Conservation (phyloP, 371 early-diverging fungal species). For the Rhizopus sp. region DNA sequence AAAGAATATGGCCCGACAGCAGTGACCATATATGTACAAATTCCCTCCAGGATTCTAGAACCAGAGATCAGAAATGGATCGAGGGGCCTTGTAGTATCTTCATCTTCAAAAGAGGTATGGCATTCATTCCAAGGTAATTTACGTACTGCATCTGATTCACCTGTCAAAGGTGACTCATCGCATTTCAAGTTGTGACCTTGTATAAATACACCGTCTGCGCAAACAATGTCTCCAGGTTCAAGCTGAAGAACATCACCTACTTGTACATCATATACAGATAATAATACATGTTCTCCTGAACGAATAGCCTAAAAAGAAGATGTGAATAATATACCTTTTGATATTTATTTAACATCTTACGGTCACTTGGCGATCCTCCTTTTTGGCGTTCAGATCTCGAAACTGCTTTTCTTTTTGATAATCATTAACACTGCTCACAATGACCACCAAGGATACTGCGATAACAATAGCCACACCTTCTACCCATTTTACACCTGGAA, state of each 20-base stretch:
- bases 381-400: constrained; percentile 71
- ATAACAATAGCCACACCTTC: constrained; percentile 74
- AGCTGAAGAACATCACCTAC: constrained; percentile 91
- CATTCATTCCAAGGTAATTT: constrained; percentile 40
- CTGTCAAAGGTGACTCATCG: constrained; percentile 92
- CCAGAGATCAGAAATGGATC: constrained; percentile 79
- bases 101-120: constrained; percentile 1
- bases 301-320: constrained; percentile 61
- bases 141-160: constrained; percentile 84
- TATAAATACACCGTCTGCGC: constrained; percentile 87
- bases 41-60: constrained; percentile 76
- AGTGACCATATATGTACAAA: constrained; percentile 70
- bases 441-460: constrained; percentile 75
- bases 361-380: constrained; percentile 71
- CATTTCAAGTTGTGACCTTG: constrained; percentile 79
- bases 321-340: background rate
- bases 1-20: constrained; percentile 73
- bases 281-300: constrained; percentile 66
- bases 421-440: constrained; percentile 77
- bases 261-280: constrained; percentile 83
- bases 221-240: constrained; percentile 91
- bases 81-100: background rate
- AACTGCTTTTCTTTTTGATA: constrained; percentile 82
- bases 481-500: constrained; percentile 61
- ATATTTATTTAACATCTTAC: constrained; percentile 18